A percentile compares a stretch with the other conserved stretches of the same genome.
These are phyloP conservation scores for Barnettozyma sp. DNA, from an alignment of 805 yeast species.

Conservation along the genomic window DNA sequence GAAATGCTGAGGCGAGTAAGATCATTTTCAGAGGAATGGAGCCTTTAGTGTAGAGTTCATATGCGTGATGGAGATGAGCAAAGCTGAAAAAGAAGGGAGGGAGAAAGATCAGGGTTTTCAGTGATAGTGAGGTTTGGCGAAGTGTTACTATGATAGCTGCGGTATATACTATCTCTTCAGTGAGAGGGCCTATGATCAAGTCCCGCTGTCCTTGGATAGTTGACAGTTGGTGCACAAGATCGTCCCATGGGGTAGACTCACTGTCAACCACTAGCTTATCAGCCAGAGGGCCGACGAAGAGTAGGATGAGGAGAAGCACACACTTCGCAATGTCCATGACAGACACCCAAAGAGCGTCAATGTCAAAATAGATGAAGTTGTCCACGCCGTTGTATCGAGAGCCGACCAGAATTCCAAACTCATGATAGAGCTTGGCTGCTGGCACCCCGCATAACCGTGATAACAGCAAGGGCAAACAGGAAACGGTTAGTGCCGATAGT, in stretches of 20 bases:
- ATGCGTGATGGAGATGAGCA: constrained; percentile 75
- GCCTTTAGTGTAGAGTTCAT: constrained; percentile 34
- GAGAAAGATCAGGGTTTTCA: constrained; percentile 25
- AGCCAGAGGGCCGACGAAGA: constrained; percentile 44
- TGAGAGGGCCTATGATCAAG: constrained; percentile 62
- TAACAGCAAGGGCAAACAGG: constrained; percentile 9
- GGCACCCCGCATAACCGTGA: constrained; percentile 8
- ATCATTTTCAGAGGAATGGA: constrained; percentile 27
- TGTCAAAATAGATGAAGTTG: constrained; percentile 4
- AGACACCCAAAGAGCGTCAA: constrained; percentile 9
- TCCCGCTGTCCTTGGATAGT: constrained; percentile 45
- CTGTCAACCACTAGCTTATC: constrained; percentile 27
- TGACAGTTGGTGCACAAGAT: constrained; percentile 19
- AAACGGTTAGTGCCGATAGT: constrained; percentile 6
- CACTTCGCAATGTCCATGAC: constrained; percentile 16
- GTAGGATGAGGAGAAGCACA: constrained; percentile 29
- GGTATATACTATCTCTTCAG: constrained; percentile 72
- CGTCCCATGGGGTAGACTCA: constrained; percentile 14
- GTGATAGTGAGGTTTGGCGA: constrained; percentile 21
- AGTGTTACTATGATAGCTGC: constrained; percentile 33
- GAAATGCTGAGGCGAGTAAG: constrained; percentile 37
- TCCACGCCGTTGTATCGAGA: constrained; percentile 11
- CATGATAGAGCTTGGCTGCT: constrained; percentile 9
- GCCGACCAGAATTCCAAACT: constrained; percentile 35
- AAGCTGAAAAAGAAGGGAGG: constrained; percentile 67